A percentile compares a stretch with the other conserved stretches of the same genome.
These are phyloP conservation scores for Microbotryum saponariae DNA, from an alignment of 1,284 basidiomycete genomes.

Conservation along the genomic window DNA sequence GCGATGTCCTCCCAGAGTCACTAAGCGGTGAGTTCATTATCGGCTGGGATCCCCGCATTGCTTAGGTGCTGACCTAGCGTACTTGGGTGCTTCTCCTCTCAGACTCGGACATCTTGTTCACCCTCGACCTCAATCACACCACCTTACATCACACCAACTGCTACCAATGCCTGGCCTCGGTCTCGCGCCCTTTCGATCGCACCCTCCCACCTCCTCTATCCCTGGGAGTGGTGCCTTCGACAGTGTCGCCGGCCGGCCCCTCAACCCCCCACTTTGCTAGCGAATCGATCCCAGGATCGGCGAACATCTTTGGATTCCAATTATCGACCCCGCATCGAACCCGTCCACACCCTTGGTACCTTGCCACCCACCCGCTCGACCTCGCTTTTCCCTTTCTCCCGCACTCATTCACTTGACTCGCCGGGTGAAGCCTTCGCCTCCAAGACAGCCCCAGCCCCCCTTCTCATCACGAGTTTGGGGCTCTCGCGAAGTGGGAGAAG, in stretches of 20 bases:
- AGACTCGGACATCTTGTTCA: neutral
- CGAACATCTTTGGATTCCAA: too few species aligned
- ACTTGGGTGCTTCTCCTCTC: neutral
- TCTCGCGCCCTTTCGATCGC: neutral
- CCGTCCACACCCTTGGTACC: neutral
- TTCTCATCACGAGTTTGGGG: too few species aligned
- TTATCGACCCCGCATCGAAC: neutral
- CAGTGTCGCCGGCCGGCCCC: constrained; percentile 7
- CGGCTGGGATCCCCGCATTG: too few species aligned
- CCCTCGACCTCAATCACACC: neutral
- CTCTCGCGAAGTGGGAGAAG: too few species aligned
- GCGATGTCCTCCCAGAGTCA: too few species aligned
- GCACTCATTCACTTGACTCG: neutral
- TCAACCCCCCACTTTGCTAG: neutral
- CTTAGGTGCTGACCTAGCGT: too few species aligned
- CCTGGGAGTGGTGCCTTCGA: neutral
- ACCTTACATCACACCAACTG: neutral
- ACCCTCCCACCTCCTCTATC: neutral
- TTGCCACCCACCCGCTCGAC: neutral
- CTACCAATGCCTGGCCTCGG: neutral
- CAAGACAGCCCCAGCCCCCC: too few species aligned
- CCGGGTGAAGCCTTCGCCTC: neutral
- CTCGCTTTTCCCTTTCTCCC: neutral
- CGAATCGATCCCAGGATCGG: too few species aligned
- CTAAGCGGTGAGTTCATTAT: neutral